Conservation (phyloP, 345 rosid species). For the Acer campestre region DNA sequence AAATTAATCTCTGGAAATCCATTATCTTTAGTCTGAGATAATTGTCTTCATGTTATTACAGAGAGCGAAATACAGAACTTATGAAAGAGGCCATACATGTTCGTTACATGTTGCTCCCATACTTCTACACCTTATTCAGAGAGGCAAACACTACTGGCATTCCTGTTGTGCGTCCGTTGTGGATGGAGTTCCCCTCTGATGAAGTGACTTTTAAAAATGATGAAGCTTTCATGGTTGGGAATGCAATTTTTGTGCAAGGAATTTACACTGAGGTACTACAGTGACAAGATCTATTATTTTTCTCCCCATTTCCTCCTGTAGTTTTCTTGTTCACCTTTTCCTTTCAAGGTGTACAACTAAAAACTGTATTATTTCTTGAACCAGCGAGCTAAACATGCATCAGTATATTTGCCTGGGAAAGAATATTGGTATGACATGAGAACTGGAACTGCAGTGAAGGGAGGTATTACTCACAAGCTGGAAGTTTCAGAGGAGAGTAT, state of each 20-base stretch:
- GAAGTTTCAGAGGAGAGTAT: slow-evolving; percentile 79
- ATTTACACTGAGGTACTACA: slow-evolving; percentile 73
- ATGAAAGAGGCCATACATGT: slow-evolving; percentile 87
- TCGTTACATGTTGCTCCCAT: slow-evolving; percentile 89
- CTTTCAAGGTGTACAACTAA: background rate
- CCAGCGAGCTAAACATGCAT: slow-evolving; percentile 70
- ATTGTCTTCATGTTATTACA: slow-evolving; percentile 38
- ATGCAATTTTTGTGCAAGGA: slow-evolving; percentile 90
- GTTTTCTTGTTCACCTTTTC: slow-evolving; percentile 10
- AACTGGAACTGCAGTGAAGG: slow-evolving; percentile 65
- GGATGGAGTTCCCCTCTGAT: slow-evolving; percentile 99
- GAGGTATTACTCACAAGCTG: slow-evolving; percentile 70
- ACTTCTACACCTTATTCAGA: slow-evolving; percentile 91
- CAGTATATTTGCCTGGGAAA: slow-evolving; percentile 90
- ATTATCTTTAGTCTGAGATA: background rate
- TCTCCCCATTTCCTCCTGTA: slow-evolving; percentile 2
- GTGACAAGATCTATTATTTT: slow-evolving; percentile 4
- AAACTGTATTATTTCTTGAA: slow-evolving; percentile 11
- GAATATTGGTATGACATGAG: slow-evolving; percentile 87
- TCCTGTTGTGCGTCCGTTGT: slow-evolving; percentile 86
- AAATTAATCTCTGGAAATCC: background rate
- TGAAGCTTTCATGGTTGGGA: slow-evolving; percentile 98
- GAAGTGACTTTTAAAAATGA: slow-evolving; percentile 82
- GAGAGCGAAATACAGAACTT: slow-evolving; percentile 80
- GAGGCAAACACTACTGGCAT: slow-evolving; percentile 89